phyloP scores from a whole-genome alignment of 2,329 filamentous ascomycete species.

The Pestalotiopsis sp. region DNA sequence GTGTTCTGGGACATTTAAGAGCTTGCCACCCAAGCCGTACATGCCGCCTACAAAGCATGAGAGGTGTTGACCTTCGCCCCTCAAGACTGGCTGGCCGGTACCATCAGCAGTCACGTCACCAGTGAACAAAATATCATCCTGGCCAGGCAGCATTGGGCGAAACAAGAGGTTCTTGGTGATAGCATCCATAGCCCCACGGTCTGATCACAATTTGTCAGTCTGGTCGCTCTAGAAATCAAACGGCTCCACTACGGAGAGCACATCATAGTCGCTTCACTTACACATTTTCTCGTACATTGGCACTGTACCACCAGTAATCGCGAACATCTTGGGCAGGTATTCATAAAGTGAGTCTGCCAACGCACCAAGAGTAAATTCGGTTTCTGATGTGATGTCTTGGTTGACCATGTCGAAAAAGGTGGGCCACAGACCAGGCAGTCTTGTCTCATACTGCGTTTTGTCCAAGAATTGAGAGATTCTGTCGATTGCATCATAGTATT shows the following conservation, averaged over 20 bases:
- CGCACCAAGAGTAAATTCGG: slow-evolving; percentile 55
- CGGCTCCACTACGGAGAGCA: background rate
- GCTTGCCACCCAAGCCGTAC: slow-evolving; percentile 46
- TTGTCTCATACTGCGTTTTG: slow-evolving; percentile 67
- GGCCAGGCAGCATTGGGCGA: slow-evolving; percentile 65
- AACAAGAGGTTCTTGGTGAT: slow-evolving; percentile 68
- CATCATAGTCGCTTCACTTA: background rate
- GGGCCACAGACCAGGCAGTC: slow-evolving; percentile 79
- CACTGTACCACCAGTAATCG: slow-evolving; percentile 68
- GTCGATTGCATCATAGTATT: slow-evolving; percentile 76
- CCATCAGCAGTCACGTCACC: slow-evolving; percentile 20
- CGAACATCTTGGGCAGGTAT: slow-evolving; percentile 63
- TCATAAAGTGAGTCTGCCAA: slow-evolving; percentile 61
- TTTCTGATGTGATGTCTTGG: slow-evolving; percentile 43
- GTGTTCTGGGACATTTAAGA: slow-evolving; percentile 48
- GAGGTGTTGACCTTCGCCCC: slow-evolving; percentile 44
- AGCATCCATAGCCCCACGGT: slow-evolving; percentile 60
- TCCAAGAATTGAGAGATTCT: slow-evolving; percentile 72
- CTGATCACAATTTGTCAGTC: slow-evolving; percentile 33
- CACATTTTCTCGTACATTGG: slow-evolving; percentile 63
- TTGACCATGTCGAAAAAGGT: slow-evolving; percentile 61
- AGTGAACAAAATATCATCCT: slow-evolving; percentile 65
- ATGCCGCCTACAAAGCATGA: slow-evolving; percentile 53
- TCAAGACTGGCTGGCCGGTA: slow-evolving; percentile 8
- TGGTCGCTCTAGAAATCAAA: background rate